phyloP scores from a whole-genome alignment of 768 basidiomycete species.

The Glaciozyma martinii region DNA sequence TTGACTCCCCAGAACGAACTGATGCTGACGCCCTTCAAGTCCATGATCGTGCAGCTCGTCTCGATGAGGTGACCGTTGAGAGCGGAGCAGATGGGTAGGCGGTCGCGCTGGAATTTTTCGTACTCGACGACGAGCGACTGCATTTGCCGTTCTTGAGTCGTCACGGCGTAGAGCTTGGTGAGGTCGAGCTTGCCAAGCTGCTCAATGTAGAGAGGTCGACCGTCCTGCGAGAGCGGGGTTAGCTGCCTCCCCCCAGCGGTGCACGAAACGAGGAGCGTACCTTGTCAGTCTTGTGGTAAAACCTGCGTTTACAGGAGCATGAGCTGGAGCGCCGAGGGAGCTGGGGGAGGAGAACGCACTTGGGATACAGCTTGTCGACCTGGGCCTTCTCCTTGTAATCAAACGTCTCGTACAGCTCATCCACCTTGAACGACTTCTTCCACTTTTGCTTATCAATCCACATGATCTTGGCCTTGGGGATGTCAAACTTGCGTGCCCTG shows the following conservation, averaged over 20 bases:
- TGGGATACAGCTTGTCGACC: constrained; percentile 89
- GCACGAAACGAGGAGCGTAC: constrained; percentile 42
- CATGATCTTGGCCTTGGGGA: constrained; percentile 74
- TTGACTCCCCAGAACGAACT: constrained; percentile 81
- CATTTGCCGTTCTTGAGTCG: constrained; percentile 78
- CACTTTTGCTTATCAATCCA: constrained; percentile 71
- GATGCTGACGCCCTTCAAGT: constrained; percentile 58
- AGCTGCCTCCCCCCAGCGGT: not conserved
- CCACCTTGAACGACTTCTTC: constrained; percentile 70
- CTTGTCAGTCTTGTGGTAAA: constrained; percentile 84
- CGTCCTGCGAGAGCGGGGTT: constrained; percentile 52
- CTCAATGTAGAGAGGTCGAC: constrained; percentile 91
- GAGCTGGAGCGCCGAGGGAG: too few species aligned
- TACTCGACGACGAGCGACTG: constrained; percentile 85
- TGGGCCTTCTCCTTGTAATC: constrained; percentile 70
- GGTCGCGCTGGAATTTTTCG: constrained; percentile 72
- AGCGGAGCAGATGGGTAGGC: constrained; percentile 59
- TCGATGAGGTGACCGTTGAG: constrained; percentile 78
- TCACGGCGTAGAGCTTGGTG: constrained; percentile 65
- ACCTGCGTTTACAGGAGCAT: not conserved
- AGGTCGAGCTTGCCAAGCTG: constrained; percentile 83
- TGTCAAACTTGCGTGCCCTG: constrained; percentile 85
- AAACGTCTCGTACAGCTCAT: constrained; percentile 69
- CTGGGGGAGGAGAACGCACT: constrained; percentile 49
- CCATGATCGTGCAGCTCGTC: constrained; percentile 95